Evolutionary conservation across 768 basidiomycete genomes (phyloP).

Genomic region (Leccinum arenicola): DNA sequence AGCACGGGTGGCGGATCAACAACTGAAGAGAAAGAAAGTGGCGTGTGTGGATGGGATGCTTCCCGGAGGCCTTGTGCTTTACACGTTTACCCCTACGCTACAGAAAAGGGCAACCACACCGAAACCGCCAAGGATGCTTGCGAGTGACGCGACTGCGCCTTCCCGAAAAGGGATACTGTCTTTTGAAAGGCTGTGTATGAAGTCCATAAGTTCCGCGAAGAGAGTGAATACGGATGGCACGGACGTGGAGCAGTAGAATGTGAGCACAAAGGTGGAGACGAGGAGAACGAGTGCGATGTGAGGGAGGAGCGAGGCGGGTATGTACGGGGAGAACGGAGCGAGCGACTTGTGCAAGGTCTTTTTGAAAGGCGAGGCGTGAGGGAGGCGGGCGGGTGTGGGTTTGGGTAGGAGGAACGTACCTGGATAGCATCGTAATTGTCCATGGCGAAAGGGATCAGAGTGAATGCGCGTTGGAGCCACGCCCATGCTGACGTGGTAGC

Average conservation of each 20-base stretch:
- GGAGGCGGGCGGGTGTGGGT: not conserved
- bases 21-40: constrained; percentile 42
- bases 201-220: constrained; percentile 5
- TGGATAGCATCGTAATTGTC: constrained; percentile 52
- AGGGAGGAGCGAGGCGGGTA: constrained; percentile 69
- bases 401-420: constrained; percentile 34
- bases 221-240: constrained; percentile 26
- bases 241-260: constrained; percentile 89
- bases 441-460: constrained; percentile 36
- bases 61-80: constrained; percentile 16
- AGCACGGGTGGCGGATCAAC: constrained; percentile 80
- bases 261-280: constrained; percentile 71
- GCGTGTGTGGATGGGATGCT: not conserved
- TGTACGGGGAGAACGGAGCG: constrained; percentile 67
- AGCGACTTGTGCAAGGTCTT: constrained; percentile 63
- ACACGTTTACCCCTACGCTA: constrained; percentile 30
- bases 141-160: constrained; percentile 62
- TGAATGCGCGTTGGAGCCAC: constrained; percentile 2
- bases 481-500: constrained; percentile 41
- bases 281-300: constrained; percentile 74
- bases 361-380: constrained; percentile 9
- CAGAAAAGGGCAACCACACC: constrained; percentile 85
- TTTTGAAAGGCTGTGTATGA: constrained; percentile 66
- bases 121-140: constrained; percentile 80
- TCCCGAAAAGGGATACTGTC: constrained; percentile 64